Base-by-base conservation (phyloP, 23 red algal genomes). In the Gracilaria domingensis region DNA sequence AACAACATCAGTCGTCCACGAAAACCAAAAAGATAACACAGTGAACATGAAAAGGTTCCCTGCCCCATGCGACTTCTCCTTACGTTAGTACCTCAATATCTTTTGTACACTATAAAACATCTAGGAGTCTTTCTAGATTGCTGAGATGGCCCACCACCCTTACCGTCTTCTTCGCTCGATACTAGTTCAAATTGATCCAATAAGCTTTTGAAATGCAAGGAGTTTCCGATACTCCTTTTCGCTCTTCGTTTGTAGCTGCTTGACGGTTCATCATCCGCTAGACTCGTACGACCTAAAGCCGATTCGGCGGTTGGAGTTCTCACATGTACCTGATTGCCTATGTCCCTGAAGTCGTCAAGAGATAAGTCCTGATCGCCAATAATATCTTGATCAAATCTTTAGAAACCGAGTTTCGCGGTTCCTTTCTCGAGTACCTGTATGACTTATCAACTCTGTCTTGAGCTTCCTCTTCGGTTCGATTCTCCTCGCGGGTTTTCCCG, bases 231-330 rank as follows among this genome's bases (percentile, higher is more conserved):
- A 30, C 76, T 81, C 35, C 87, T 72, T 21, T 79, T 79, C 30
- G 76, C 61, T 21, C 75, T 49, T 71, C 87, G 50, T 44, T 75
- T 77, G 38, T 64, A 77, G 55, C 48, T 40, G 9, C 74, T 62
- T 2, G 65, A 59, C 11, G 79, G 79, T 48, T 64, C 60, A 50
- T 90, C 87, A 90, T 90, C 87, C 4, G 76, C 76, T 32, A 90
- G 49, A 14, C 34, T 69, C 38, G 51, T 90, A 28, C 87, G 87
- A 32, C 73, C 76, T 69, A 36, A 12, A 20, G 60, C 30, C 9
- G 87, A 72, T 71, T 78, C 36, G 21, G 87, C 87, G 16, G 87
- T 90, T 21, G 87, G 87, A 69, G 87, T 90, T 23, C 74, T 57
- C 6, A 81, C 58, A 44, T 74, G 71, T 44, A 81, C 77, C 49